Evolutionary conservation across 129 eudicot genomes (phyloP).

Genomic region (Ambrosia artemisiifolia): DNA sequence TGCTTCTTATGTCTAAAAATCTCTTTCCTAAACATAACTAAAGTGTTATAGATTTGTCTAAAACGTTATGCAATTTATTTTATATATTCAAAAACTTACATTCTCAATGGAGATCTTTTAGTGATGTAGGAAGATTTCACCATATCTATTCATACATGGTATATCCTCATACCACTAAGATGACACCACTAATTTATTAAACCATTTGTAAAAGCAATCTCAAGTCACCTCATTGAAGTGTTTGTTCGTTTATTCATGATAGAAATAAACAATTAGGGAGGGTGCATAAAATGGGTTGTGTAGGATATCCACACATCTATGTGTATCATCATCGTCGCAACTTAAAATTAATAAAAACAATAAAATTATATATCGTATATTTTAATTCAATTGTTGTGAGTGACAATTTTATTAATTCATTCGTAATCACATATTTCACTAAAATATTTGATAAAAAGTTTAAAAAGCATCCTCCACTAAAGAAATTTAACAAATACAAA

Average conservation of each 20-base stretch:
- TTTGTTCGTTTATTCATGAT: not conserved
- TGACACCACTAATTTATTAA: not conserved
- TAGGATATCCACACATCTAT: slow-evolving; percentile 18
- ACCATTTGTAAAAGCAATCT: slow-evolving; percentile 3
- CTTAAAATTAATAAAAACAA: not conserved
- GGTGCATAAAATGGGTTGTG: slow-evolving; percentile 24
- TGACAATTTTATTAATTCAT: not conserved
- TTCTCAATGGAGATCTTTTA: not conserved
- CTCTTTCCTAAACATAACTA: too few species aligned
- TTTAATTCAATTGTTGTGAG: not conserved
- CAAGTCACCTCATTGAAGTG: slow-evolving; percentile 7
- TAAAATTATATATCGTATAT: not conserved
- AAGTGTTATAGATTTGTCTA: too few species aligned
- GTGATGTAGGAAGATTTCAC: slow-evolving; percentile 7
- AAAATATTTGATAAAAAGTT: not conserved
- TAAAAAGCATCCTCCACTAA: not conserved
- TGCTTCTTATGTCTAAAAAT: too few species aligned
- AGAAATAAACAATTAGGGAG: not conserved
- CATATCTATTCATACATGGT: not conserved
- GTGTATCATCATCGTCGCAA: not conserved
- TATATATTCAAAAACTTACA: too few species aligned
- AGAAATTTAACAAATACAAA: too few species aligned
- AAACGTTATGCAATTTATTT: too few species aligned
- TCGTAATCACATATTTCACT: not conserved
- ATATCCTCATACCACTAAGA: slow-evolving; percentile 1